Conservation (phyloP, 2,329 filamentous ascomycete species). For the Pseudogymnoascus sp. region DNA sequence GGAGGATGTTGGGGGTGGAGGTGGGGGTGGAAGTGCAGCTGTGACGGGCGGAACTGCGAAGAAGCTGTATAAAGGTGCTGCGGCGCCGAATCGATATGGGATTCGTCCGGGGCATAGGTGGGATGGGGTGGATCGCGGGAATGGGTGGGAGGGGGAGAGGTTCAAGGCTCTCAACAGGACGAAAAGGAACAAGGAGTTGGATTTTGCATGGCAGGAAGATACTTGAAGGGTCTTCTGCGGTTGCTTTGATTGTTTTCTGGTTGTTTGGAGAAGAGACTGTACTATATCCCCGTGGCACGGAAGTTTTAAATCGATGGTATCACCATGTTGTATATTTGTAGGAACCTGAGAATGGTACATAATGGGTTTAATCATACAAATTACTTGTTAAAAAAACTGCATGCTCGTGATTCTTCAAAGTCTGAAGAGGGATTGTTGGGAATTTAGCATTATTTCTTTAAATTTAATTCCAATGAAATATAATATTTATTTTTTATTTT, state of each 20-base stretch:
- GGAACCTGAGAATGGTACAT: neutral
- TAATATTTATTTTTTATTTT: too few species aligned
- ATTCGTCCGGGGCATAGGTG: conserved; percentile 88
- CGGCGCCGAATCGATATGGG: conserved; percentile 84
- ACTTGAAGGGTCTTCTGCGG: neutral
- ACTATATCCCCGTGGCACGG: neutral
- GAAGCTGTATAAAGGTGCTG: conserved; percentile 63
- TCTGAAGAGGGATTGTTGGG: too few species aligned
- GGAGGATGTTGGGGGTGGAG: conserved; percentile 22
- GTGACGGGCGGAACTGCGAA: conserved; percentile 18
- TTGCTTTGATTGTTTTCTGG: neutral
- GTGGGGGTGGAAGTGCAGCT: conserved; percentile 16
- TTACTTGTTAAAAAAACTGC: neutral
- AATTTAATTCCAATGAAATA: too few species aligned
- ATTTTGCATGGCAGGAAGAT: conserved; percentile 97
- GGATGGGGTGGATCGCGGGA: conserved; percentile 93
- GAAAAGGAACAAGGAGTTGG: conserved; percentile 67
- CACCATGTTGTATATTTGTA: neutral
- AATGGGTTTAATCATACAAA: neutral
- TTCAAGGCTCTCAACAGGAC: conserved; percentile 79
- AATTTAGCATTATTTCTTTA: too few species aligned
- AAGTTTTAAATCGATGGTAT: neutral
- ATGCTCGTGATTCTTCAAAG: too few species aligned
- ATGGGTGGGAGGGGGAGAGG: conserved; percentile 87
- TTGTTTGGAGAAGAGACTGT: neutral